Percentiles rank a stretch among this genome's conserved stretches.
These are phyloP conservation scores for Xerocomellus amylosporus DNA, from an alignment of 768 basidiomycete species.

Conservation along the genomic window DNA sequence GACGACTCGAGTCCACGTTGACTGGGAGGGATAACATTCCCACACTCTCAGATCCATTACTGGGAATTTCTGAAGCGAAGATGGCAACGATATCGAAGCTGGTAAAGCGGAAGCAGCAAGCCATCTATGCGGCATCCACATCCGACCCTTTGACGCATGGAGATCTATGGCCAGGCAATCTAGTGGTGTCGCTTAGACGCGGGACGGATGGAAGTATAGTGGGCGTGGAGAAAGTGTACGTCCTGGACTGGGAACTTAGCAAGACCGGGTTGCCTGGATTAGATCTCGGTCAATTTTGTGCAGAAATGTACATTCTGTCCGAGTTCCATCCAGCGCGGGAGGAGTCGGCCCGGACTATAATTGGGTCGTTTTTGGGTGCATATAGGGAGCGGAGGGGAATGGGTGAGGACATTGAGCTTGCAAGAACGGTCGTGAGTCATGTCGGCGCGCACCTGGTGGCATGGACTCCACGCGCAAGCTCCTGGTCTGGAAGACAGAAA, in stretches of 20 bases:
- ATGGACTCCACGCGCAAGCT: slow-evolving; percentile 42
- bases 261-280: slow-evolving; percentile 56
- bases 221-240: slow-evolving; percentile 39
- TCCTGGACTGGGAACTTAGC: slow-evolving; percentile 66
- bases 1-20: slow-evolving; percentile 41
- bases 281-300: slow-evolving; percentile 64
- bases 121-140: slow-evolving; percentile 30
- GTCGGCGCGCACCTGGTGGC: slow-evolving; percentile 55
- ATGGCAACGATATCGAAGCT: slow-evolving; percentile 36
- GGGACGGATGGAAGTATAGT: slow-evolving; percentile 24
- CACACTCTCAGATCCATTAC: slow-evolving; percentile 40
- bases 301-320: slow-evolving; percentile 52
- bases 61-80: slow-evolving; percentile 38
- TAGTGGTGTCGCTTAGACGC: slow-evolving; percentile 44
- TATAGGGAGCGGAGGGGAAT: slow-evolving; percentile 36
- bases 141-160: slow-evolving; percentile 41
- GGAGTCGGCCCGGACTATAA: slow-evolving; percentile 35
- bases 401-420: slow-evolving; percentile 26
- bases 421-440: slow-evolving; percentile 42
- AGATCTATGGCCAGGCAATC: slow-evolving; percentile 73
- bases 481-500: slow-evolving; percentile 49
- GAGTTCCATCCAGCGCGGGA: slow-evolving; percentile 44
- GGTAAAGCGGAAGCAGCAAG: slow-evolving; percentile 27
- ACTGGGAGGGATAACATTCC: slow-evolving; percentile 31
- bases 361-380: slow-evolving; percentile 44